A percentile compares a stretch with the other conserved stretches of the same genome.
phyloP scores from a whole-genome alignment of 2,329 filamentous ascomycete genomes.

The Claviceps purpurea region DNA sequence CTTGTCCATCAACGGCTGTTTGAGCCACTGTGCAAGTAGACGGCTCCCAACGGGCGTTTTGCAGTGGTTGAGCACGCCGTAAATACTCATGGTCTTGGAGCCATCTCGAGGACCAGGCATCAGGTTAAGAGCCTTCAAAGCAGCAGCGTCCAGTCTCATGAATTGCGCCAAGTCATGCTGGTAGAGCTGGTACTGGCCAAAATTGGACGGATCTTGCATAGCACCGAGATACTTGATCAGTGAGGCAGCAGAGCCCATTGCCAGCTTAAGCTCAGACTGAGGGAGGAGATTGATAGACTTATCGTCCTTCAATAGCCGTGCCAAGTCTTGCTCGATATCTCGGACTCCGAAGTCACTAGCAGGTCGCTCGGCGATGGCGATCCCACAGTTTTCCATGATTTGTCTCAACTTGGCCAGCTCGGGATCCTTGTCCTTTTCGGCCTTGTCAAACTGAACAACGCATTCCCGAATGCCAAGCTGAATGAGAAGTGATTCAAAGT shows the following conservation, averaged over 20 bases:
- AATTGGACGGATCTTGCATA: conserved; percentile 84
- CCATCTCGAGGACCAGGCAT: conserved; percentile 95
- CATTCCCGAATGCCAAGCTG: conserved; percentile 94
- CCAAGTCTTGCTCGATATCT: conserved; percentile 92
- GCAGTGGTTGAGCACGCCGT: conserved; percentile 89
- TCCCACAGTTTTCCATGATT: conserved; percentile 84
- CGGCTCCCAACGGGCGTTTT: conserved; percentile 90
- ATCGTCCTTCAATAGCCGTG: conserved; percentile 78
- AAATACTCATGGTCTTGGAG: conserved; percentile 94
- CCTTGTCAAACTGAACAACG: conserved; percentile 64
- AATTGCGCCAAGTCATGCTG: conserved; percentile 94
- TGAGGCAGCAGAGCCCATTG: conserved; percentile 88
- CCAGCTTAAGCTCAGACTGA: conserved; percentile 84
- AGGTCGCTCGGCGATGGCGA: conserved; percentile 73
- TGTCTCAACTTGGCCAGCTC: conserved; percentile 77
- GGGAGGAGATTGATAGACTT: conserved; percentile 62
- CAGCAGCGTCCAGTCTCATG: conserved; percentile 96
- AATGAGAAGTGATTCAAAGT: conserved; percentile 91
- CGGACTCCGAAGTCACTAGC: conserved; percentile 67
- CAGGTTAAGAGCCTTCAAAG: conserved; percentile 83
- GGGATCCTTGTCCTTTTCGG: conserved; percentile 74
- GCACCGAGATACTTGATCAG: conserved; percentile 90
- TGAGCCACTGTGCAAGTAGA: conserved; percentile 87
- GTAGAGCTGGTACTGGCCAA: conserved; percentile 92
- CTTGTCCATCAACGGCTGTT: conserved; percentile 90